Conservation (phyloP, 129 eudicot genomes). For the Lactuca saligna region DNA sequence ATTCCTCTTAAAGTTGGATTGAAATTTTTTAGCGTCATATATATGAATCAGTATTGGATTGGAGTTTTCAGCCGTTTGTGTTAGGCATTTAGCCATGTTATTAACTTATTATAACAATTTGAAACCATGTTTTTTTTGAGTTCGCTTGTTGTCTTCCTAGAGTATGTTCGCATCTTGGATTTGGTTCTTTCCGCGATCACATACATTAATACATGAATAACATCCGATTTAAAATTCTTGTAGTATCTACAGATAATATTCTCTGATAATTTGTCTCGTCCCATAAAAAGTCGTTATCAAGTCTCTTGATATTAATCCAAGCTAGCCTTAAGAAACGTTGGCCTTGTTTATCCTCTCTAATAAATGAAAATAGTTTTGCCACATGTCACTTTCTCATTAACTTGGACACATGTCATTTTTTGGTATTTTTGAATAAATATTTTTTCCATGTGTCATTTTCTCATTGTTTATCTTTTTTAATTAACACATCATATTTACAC, state of each 20-base stretch:
- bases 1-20: no score
- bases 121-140: background rate
- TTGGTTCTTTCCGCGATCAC: background rate
- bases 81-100: background rate
- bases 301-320: slow-evolving; percentile 16
- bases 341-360: slow-evolving; percentile 19
- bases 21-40: no score
- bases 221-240: slow-evolving; percentile 18
- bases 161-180: background rate
- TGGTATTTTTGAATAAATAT: no score
- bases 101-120: background rate
- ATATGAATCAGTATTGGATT: background rate
- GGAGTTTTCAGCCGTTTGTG: background rate
- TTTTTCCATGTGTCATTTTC: no score
- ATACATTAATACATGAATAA: background rate
- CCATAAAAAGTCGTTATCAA: slow-evolving; percentile 27
- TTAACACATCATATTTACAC: no score
- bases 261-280: slow-evolving; percentile 15
- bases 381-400: no score
- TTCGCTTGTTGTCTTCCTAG: background rate
- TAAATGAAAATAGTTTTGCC: no score
- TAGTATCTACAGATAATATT: slow-evolving; percentile 17
- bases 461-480: no score
- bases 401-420: no score
- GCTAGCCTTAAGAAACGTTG: slow-evolving; percentile 13